phyloP scores from a whole-genome alignment of 1,284 basidiomycete species.

The Phellinidium pouzarii region DNA sequence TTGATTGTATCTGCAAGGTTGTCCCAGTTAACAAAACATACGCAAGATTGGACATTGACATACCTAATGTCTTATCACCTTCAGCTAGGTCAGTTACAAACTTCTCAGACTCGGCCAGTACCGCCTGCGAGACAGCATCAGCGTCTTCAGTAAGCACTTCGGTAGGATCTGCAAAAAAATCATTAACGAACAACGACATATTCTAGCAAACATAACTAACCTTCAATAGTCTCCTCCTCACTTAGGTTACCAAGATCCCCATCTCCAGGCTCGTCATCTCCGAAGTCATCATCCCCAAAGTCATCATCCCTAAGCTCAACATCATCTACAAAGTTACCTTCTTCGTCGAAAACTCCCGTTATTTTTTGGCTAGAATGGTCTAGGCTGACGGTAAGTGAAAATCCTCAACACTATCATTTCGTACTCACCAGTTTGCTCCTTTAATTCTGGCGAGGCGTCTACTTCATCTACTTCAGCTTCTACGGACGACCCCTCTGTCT shows the following conservation, averaged over 20 bases:
- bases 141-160: conserved; percentile 7
- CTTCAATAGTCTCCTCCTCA: conserved; percentile 13
- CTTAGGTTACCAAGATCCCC: conserved; percentile 11
- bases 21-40: background rate
- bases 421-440: conserved; percentile 11
- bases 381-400: background rate
- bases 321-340: conserved; percentile 14
- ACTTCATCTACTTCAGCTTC: conserved; percentile 4
- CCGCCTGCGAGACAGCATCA: conserved; percentile 7
- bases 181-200: background rate
- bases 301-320: conserved; percentile 5
- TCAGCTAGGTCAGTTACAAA: conserved; percentile 5
- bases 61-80: background rate
- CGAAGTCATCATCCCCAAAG: conserved; percentile 10
- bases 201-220: conserved; percentile 1
- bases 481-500: conserved; percentile 2
- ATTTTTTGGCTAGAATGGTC: conserved; percentile 10
- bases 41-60: background rate
- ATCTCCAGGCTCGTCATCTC: conserved; percentile 13
- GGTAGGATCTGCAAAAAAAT: background rate
- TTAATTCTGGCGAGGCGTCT: background rate
- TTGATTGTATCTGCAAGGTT: conserved; percentile 1
- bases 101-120: conserved; percentile 10
- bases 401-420: background rate
- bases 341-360: conserved; percentile 5